phyloP scores from a whole-genome alignment of 1,139 yeast species.

The Suhomyces wounanorum region DNA sequence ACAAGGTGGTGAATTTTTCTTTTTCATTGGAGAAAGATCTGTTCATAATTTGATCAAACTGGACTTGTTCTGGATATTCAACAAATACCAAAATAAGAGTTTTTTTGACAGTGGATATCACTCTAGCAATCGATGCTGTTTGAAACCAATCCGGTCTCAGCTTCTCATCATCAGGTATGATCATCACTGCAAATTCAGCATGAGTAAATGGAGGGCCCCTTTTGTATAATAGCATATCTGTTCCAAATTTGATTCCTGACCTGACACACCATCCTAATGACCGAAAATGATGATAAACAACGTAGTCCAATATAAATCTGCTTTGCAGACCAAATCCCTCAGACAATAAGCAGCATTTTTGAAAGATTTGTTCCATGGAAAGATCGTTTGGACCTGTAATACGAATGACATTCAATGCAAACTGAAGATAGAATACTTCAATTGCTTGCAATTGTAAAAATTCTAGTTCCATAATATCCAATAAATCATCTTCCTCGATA shows the following conservation, averaged over 20 bases:
- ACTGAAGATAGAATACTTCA: constrained; percentile 69
- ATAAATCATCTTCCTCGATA: neutral
- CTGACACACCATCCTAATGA: constrained; percentile 95
- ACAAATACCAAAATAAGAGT: constrained; percentile 71
- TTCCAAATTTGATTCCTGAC: constrained; percentile 88
- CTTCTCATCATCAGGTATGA: constrained; percentile 44
- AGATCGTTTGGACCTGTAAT: constrained; percentile 17
- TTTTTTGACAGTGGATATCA: constrained; percentile 85
- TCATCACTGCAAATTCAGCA: constrained; percentile 76
- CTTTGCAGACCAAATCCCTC: constrained; percentile 28
- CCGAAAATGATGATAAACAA: constrained; percentile 82
- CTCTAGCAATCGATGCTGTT: constrained; percentile 70
- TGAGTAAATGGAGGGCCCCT: constrained; percentile 96
- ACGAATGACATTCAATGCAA: constrained; percentile 49
- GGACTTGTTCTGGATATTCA: constrained; percentile 44
- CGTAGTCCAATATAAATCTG: constrained; percentile 56
- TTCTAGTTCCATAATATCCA: constrained; percentile 49
- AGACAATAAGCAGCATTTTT: constrained; percentile 22
- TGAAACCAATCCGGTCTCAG: constrained; percentile 55
- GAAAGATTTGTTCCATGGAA: constrained; percentile 30
- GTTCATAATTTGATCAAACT: constrained; percentile 27
- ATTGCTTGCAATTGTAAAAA: constrained; percentile 70
- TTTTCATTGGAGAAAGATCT: constrained; percentile 22
- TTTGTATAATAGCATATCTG: constrained; percentile 76
- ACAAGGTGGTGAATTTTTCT: constrained; percentile 30